phyloP scores from a whole-genome alignment of 1,284 basidiomycete genomes.

The Phlebopus sp. region DNA sequence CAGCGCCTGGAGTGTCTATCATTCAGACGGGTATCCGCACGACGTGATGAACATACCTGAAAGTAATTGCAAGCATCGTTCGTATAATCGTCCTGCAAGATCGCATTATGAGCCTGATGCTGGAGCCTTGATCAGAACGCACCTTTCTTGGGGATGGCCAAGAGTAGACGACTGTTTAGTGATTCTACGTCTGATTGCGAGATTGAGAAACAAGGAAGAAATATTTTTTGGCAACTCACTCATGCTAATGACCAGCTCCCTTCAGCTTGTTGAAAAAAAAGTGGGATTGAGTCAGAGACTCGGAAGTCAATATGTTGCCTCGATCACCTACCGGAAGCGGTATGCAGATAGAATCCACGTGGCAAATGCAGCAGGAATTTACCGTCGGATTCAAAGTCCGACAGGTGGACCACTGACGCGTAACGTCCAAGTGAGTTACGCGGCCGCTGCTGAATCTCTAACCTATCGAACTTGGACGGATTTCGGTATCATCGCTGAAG shows the following conservation, averaged over 20 bases:
- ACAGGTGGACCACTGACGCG: conserved; percentile 1
- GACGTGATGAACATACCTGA: conserved; percentile 49
- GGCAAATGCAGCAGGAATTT: conserved; percentile 5
- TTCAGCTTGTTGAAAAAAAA: not conserved
- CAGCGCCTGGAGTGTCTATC: conserved; percentile 63
- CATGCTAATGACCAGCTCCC: conserved; percentile 11
- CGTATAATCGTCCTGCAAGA: conserved; percentile 77
- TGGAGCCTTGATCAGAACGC: conserved; percentile 6
- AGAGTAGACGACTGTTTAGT: conserved; percentile 71
- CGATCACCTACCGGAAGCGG: conserved; percentile 3
- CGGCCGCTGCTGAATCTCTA: too few relatives aligned
- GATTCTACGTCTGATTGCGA: conserved; percentile 42
- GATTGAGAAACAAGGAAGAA: not conserved
- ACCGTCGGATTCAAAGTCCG: conserved; percentile 2
- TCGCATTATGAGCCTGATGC: too few relatives aligned
- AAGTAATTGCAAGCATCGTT: conserved; percentile 87
- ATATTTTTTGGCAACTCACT: conserved; percentile 13
- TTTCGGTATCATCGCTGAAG: not conserved
- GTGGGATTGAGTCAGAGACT: not conserved
- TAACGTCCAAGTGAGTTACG: conserved; percentile 18
- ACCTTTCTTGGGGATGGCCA: conserved; percentile 99
- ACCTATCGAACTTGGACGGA: too few relatives aligned
- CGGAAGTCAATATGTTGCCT: not conserved
- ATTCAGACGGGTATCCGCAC: not conserved
- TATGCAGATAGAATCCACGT: not conserved